Base-by-base conservation (phyloP, 2,329 filamentous ascomycete species). In the Parastagonospora avenae region DNA sequence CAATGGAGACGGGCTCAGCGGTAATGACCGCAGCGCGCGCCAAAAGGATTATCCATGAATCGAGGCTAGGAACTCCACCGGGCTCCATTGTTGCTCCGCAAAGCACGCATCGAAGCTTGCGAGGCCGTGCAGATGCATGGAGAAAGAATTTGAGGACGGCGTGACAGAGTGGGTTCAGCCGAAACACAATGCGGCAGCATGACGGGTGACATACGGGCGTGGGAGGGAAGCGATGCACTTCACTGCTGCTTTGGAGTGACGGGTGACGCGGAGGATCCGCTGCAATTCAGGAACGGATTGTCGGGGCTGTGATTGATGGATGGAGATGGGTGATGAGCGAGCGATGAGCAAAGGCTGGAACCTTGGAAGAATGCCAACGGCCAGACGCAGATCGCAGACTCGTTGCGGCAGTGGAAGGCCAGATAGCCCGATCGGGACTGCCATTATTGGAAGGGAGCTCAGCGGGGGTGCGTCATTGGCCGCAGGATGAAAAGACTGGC, bases 101-200 rank as follows among this genome's bases (percentile, higher is more conserved):
- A 35, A 24, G 19, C 19, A 24, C 9, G 33, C 16, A 41, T 50
- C 31, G 32, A 35, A 19, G 43, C 50, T 52, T 51, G 48, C 50
- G 46, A 50, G 46, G 46, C 35, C 35, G 38, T 60, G 55, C 55
- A 54, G 50, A 43, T 52, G 54, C 50, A 50, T 12, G 37, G 50
- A 51, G 45, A 42, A 48, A 57, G 54, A 57, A 45, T 55, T 42
- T 56, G 57, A 55, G 43, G 52, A 41, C 54, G 38, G 60, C 59
- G 54, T 62, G 58, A 60, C 57, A 45, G 40, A 38, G 55, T 40
- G 41, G 35, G 45, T 50, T 45, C 48, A 56, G 52, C 42, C 58
- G 50, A 59, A 55, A 61, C 55, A 39, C 30, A 16, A 45, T 38
- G 41, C 24, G 28, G 42, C 31, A 10, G 40, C 41, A 50, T 45